A percentile compares a stretch with the other conserved stretches of the same genome.
phyloP scores from a whole-genome alignment of 306 rosid species.

The Cotoneaster glaucophyllus region DNA sequence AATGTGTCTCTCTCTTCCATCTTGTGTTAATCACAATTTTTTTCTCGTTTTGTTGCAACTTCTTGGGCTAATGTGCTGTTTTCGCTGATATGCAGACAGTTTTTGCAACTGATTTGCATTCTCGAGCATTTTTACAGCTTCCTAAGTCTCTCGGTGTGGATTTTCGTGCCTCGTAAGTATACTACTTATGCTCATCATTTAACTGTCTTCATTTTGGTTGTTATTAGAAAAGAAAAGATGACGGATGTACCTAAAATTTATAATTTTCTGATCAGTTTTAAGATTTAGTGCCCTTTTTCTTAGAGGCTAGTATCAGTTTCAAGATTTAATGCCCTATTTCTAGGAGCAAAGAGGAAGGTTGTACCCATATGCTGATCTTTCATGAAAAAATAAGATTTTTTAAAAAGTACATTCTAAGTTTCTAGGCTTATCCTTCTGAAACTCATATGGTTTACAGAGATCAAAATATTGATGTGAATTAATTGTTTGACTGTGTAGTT shows the following conservation, averaged over 20 bases:
- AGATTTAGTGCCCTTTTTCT: background rate
- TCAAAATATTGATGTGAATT: background rate
- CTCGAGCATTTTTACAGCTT: slow-evolving; percentile 81
- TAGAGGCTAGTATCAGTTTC: background rate
- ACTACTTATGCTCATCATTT: background rate
- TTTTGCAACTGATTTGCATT: slow-evolving; percentile 89
- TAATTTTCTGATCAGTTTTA: background rate
- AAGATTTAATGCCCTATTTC: background rate
- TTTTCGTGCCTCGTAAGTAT: slow-evolving; percentile 95
- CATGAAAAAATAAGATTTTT: background rate
- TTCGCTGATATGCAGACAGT: slow-evolving; percentile 59
- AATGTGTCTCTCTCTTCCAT: background rate
- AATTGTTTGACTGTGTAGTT: background rate
- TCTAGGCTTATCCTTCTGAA: background rate
- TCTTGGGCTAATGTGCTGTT: slow-evolving; percentile 15
- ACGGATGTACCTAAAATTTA: background rate
- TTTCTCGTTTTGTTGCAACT: background rate
- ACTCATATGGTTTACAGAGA: background rate
- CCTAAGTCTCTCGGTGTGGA: slow-evolving; percentile 96
- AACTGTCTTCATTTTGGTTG: background rate
- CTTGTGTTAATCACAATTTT: background rate
- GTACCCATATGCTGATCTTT: background rate
- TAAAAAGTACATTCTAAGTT: background rate
- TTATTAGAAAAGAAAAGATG: background rate
- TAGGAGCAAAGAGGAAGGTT: background rate